Percentiles rank a stretch among this genome's conserved stretches.
Conservation (phyloP, 495 filamentous ascomycete genomes). For the Penicillium antarcticum region DNA sequence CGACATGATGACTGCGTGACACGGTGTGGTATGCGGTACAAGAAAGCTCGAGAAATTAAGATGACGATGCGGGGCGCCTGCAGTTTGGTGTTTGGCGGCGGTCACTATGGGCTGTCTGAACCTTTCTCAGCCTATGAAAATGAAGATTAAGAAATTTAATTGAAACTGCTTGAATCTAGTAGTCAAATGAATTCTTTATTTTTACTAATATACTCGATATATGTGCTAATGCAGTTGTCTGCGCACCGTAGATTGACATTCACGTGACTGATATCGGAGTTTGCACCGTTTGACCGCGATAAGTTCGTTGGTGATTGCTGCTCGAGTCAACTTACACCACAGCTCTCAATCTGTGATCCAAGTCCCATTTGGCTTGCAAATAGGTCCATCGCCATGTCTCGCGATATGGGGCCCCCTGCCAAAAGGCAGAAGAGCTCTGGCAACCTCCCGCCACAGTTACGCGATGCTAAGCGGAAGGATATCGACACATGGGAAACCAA, state of each 20-base stretch:
- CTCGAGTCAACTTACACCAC: background rate
- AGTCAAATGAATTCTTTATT: too few relatives aligned
- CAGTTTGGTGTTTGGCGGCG: constrained; percentile 16
- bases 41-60: constrained; percentile 30
- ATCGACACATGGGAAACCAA: constrained; percentile 98
- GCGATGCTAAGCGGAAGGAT: constrained; percentile 76
- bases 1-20: constrained; percentile 34
- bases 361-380: background rate
- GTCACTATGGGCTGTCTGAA: constrained; percentile 2
- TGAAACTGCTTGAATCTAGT: too few relatives aligned
- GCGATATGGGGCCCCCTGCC: constrained; percentile 38
- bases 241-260: background rate
- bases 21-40: constrained; percentile 4
- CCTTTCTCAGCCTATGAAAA: background rate
- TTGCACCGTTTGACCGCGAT: constrained; percentile 23
- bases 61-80: constrained; percentile 35
- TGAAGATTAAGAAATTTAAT: background rate
- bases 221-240: background rate
- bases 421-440: constrained; percentile 42
- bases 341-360: background rate
- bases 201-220: too few relatives aligned
- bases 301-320: background rate
- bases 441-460: constrained; percentile 36
- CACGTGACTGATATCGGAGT: constrained; percentile 26
- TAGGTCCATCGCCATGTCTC: constrained; percentile 28